These are phyloP conservation scores for Candida glucosophila DNA, from an alignment of 1,139 yeast genomes.

Conservation along the genomic window DNA sequence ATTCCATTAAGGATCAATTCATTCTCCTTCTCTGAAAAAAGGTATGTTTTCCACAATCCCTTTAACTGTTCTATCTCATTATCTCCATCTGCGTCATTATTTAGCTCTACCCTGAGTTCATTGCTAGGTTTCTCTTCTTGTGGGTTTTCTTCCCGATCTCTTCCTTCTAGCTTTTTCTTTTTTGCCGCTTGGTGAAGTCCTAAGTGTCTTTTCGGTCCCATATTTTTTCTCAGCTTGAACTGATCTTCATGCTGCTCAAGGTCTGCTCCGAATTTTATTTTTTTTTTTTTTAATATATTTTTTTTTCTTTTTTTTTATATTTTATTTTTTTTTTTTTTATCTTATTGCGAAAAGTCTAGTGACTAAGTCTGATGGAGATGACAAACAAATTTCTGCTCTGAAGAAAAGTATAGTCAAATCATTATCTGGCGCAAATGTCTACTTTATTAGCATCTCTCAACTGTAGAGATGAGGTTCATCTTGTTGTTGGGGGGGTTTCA, in stretches of 20 bases:
- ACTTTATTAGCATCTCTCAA: conserved; percentile 42
- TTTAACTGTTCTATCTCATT: conserved; percentile 69
- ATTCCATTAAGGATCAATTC: conserved; percentile 72
- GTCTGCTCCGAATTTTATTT: conserved; percentile 1
- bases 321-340: too few species aligned
- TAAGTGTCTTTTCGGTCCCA: conserved; percentile 67
- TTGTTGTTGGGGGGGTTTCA: conserved; percentile 56
- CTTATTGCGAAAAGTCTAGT: too few species aligned
- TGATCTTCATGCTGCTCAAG: background rate
- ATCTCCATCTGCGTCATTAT: conserved; percentile 62
- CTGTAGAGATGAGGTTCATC: conserved; percentile 45
- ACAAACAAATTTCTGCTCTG: too few species aligned
- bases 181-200: conserved; percentile 68
- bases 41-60: conserved; percentile 62
- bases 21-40: conserved; percentile 45
- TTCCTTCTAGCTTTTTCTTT: conserved; percentile 24
- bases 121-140: conserved; percentile 14
- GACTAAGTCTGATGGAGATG: too few species aligned
- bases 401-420: too few species aligned
- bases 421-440: too few species aligned
- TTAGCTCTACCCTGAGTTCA: conserved; percentile 61
- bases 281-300: conserved; percentile 1
- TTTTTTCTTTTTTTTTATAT: too few species aligned
- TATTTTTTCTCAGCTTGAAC: conserved; percentile 9
- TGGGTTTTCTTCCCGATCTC: conserved; percentile 8